Percentiles rank a stretch among this genome's conserved stretches.
These are phyloP conservation scores for Calonectria multiphialidica DNA, from an alignment of 2,329 filamentous ascomycete genomes.

Conservation along the genomic window DNA sequence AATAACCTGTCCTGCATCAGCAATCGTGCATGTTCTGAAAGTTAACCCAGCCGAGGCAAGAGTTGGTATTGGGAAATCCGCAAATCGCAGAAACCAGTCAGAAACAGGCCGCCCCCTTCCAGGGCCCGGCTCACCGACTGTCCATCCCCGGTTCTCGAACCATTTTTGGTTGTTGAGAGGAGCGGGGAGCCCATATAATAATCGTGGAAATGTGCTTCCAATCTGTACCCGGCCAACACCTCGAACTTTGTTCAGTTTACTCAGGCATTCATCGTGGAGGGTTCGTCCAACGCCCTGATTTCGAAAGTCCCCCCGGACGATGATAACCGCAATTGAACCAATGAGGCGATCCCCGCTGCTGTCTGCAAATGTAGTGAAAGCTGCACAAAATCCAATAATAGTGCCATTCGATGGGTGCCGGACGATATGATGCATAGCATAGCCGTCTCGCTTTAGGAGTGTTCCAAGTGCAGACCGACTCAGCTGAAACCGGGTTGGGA, in stretches of 20 bases:
- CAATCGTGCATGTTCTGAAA: slow-evolving; percentile 59
- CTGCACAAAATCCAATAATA: slow-evolving; percentile 70
- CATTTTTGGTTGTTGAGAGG: slow-evolving; percentile 59
- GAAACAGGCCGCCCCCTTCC: slow-evolving; percentile 63
- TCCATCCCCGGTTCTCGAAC: slow-evolving; percentile 68
- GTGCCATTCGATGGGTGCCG: slow-evolving; percentile 56
- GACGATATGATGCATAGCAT: slow-evolving; percentile 68
- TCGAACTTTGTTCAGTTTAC: slow-evolving; percentile 61
- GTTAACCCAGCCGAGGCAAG: slow-evolving; percentile 55
- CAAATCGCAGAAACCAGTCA: slow-evolving; percentile 67
- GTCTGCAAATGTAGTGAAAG: slow-evolving; percentile 69
- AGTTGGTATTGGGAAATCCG: slow-evolving; percentile 58
- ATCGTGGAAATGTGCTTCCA: slow-evolving; percentile 69
- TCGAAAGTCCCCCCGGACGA: slow-evolving; percentile 63
- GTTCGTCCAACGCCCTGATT: slow-evolving; percentile 64
- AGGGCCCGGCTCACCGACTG: slow-evolving; percentile 55
- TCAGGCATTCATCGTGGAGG: slow-evolving; percentile 64
- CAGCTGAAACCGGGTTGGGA: slow-evolving; percentile 57
- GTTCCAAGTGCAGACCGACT: slow-evolving; percentile 55
- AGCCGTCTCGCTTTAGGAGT: slow-evolving; percentile 66
- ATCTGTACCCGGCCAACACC: slow-evolving; percentile 68
- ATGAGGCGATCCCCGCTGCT: slow-evolving; percentile 64
- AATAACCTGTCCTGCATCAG: slow-evolving; percentile 61
- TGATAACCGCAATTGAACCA: slow-evolving; percentile 66
- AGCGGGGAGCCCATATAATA: slow-evolving; percentile 66